Base-by-base conservation (phyloP, 2,329 filamentous ascomycete species). In the Aphanoascus verrucosus region DNA sequence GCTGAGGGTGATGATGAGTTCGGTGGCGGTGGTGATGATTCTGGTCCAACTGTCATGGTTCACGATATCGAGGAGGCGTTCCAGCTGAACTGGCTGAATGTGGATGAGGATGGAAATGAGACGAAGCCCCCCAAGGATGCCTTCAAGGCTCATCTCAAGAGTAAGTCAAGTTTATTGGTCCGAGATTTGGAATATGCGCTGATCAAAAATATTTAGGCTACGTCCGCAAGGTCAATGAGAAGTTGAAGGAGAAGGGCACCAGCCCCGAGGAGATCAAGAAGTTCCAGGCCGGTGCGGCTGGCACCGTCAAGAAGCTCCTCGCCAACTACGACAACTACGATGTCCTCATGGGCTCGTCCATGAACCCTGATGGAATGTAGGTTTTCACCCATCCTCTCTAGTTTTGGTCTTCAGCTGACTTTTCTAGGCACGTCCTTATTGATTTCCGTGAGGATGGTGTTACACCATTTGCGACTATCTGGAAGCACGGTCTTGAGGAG, bases 371-470 rank as follows among this genome's bases (percentile, higher is more conserved):
- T 67, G 90, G 85, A 77, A 94, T 96, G 93, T 93, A 77, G 67
- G 86, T 80, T 53, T 34, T 56, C 41, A 43, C 42, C n/a, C 17
- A 28, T 47, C 7, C 17, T 34, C 23, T 31, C 1, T n/a, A 2
- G n/a, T 1, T 1, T n/a, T 35, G 8, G 3, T 5, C 37, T 11
- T 14, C 51, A 5, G 23, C 35, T 54, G 19, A 56, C 23, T 17
- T 14, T 15, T 11, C 5, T 37, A 90, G 86, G 83, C 78, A 95
- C 65, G 78, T 90, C 61, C 86, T 96, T 62, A 85, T 96, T 69
- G 94, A 96, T 81, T 98, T 95, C 82, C 91, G 93, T 65, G 90
- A 95, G 72, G 93, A 97, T 65, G 93, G 93, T 72, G 72, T 85
- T 63, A 97, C 91, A 53, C 93, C 93, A 57, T 98, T 80, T 70